Base-by-base conservation (phyloP, 805 yeast genomes). In the Lachancea dasiensis region DNA sequence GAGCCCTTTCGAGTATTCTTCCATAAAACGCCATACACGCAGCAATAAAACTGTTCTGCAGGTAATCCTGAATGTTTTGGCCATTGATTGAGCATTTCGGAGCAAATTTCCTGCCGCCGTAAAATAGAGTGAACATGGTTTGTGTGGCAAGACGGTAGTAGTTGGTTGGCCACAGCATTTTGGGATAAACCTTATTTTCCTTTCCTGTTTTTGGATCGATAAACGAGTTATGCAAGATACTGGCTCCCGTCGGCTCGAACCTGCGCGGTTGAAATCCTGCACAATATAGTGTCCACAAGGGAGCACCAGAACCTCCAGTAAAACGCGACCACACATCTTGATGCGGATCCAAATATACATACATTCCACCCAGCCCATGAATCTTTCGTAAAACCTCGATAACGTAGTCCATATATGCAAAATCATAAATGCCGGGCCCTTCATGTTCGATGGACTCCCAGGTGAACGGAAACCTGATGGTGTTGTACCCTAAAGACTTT, bases 321-420 rank as follows among this genome's bases (percentile, higher is more conserved):
- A 70, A 84, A 33, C 96, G 72, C 1, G 92, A 80, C 97, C 97
- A 89, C 9, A 81, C 94, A 56, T 89, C 97, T 58, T 89, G 97
- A 56, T 89, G 97, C 1, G 94, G 86, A 53, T 89, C 96, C 47
- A 89, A 56, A 48, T 83, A 78, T 5, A 86, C 85, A 50, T 81
- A 83, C 14, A 87, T 56, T 0, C 89, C 90, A 1, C 92, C 95
- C 20, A 77, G 65, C 14, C 68, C 54, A 31, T 73, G 68, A 10
- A 83, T 70, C 6, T 76, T 71, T 38, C 69, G 65, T 38, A 89
- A 60, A 4, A 86, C 63, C 38, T 77, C 65, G 28, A 81, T 64
- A 0, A 92, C 77, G 56, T 79, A 85, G 19, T 79, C 76, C 34
- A 86, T 71, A 51, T 74, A 89, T 14, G 77, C 86, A 18, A 73